Base-by-base conservation (phyloP, 2,329 filamentous ascomycete species). In the Lasiodiplodia sp. region DNA sequence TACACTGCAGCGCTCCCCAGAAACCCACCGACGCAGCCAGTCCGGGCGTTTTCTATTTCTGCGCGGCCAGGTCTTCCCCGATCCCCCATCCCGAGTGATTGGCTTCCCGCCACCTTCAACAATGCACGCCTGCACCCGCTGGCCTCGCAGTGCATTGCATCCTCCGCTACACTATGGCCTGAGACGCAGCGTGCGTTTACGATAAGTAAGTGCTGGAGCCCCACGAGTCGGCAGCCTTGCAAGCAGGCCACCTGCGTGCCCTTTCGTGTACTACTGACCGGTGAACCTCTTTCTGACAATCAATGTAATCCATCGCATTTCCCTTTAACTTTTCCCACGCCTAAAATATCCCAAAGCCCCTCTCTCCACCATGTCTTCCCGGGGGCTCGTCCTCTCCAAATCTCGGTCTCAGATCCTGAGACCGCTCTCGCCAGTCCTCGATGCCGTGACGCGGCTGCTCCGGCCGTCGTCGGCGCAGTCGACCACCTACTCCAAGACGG, bases 351-450 rank as follows among this genome's bases (percentile, higher is more conserved):
- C 25, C 44, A 18, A n/a, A 10, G 10, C 8, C 44, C 44, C 44
- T 34, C 31, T 34, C 31, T 47, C 6, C 58, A 37, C 23, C 58
- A 62, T 68, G 58, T 60, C 51, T 63, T 63, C 57, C 28, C 49
- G 66, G 66, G 49, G 55, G 31, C 66, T 56, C 34, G 58, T 53
- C 44, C 53, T 52, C 37, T 79, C 77, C 12, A 79, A 79, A 67
- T 79, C 78, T 23, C 75, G 78, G 3, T 74, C 73, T 49, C 72
- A 73, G 4, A 75, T 64, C 38, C 52, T 68, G 18, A 62, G 66
- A 28, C 58, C 66, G 16, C 47, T 64, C 31, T 68, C 66, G 5
- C 66, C 66, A 14, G 58, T 64, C 31, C 47, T 64, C 28, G 66
- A 68, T 63, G 66, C 57, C 14, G 57, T 68, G 37, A 40, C 57